Base-by-base conservation (phyloP, 176 grass and related monocot genomes). In the Zizania latifolia region DNA sequence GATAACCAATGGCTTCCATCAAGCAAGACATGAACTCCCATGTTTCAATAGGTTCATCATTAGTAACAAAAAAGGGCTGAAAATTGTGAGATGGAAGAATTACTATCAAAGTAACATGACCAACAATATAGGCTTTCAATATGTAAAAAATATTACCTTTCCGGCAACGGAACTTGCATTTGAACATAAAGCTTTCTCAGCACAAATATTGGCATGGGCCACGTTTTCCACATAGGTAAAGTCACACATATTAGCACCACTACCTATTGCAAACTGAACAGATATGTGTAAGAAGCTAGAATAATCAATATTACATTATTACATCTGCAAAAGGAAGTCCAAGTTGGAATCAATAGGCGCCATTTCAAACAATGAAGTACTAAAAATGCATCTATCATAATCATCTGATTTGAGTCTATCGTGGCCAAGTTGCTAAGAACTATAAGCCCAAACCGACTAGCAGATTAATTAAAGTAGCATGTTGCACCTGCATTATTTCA, bases 11-110 rank as follows among this genome's bases (percentile, higher is more conserved):
- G 28, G 82, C 89, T 83, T 86, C 91, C 71, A 94, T 79, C 67
- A 94, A 90, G 71, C 76, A 78, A 78, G 77, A 88, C 79, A 98
- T 86, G 61, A 98, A 98, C 58, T 98, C 84, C 95, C 95, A 98
- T 29, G 87, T 88, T 81, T 84, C 26, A n/a, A 92, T 38, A 60
- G 91, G 82, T 77, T 90, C 75, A 58, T 81, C 84, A 75, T 98
- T 98, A 28, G 95, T 94, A 77, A 98, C 36, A 78, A 98, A 98
- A 90, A 89, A 90, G 6, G 91, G 41, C 95, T 98, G 89, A 32
- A 70, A 68, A 77, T 60, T 33, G 83, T 45, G 68, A 73, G 32
- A 31, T 41, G 5, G 9, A 12, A 35, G 1, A 44, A 75, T 67
- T 55, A 35, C 26, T 13, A 39, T 66, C 16, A 79, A 66, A 88